Conservation (phyloP, 1,139 yeast genomes). For the Kurtzmaniella quercitrusa region DNA sequence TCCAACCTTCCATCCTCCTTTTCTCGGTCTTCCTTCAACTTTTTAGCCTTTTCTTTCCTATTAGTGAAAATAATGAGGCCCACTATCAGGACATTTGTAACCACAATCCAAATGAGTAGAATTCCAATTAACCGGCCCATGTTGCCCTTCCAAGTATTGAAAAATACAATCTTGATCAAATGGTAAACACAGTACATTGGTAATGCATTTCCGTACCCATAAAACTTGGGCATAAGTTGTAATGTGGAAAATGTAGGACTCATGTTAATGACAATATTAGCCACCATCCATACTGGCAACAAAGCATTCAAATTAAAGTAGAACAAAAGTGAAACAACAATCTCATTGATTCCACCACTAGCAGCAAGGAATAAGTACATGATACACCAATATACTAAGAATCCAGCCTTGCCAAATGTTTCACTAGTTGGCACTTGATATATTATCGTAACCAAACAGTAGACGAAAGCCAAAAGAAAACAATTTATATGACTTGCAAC, state of each 20-base stretch:
- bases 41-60: conserved; percentile 3
- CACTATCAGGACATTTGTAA: conserved; percentile 28
- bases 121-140: conserved; percentile 59
- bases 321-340: conserved; percentile 44
- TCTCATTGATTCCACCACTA: conserved; percentile 62
- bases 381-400: conserved; percentile 61
- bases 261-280: conserved; percentile 56
- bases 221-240: conserved; percentile 49
- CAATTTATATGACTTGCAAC: conserved; percentile 44
- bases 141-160: conserved; percentile 50
- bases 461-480: conserved; percentile 50
- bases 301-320: conserved; percentile 40
- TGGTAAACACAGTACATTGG: conserved; percentile 62
- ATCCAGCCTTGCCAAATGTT: conserved; percentile 59
- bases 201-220: conserved; percentile 59
- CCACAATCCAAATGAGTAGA: conserved; percentile 53
- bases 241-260: conserved; percentile 61
- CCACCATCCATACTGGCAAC: conserved; percentile 59
- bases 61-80: conserved; percentile 8
- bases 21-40: conserved; percentile 6
- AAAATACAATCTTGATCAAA: conserved; percentile 52
- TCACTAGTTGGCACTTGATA: conserved; percentile 50
- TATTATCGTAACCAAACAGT: conserved; percentile 56
- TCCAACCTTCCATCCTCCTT: conserved; percentile 2
- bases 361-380: conserved; percentile 58